phyloP scores from a whole-genome alignment of 2,329 filamentous ascomycete genomes.

The Elsinoe batatas region DNA sequence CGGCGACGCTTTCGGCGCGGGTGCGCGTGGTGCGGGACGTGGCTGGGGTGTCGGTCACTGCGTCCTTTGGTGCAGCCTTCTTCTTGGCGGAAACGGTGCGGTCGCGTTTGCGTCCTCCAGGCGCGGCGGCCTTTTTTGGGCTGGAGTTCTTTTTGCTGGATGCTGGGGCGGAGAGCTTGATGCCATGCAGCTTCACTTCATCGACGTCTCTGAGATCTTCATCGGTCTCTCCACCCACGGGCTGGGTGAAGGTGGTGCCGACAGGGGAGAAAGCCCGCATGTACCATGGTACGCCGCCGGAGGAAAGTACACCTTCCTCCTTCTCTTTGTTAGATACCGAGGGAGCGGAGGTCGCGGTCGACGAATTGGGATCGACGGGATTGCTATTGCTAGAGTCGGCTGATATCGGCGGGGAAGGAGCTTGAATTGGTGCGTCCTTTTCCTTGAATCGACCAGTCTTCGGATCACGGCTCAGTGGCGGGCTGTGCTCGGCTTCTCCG shows the following conservation, averaged over 20 bases:
- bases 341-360: background rate
- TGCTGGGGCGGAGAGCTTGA: background rate
- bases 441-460: constrained; percentile 22
- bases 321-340: background rate
- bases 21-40: background rate
- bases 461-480: constrained; percentile 17
- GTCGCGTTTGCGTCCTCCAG: background rate
- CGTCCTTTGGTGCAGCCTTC: background rate
- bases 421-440: constrained; percentile 23
- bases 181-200: constrained; percentile 62
- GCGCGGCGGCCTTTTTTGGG: background rate
- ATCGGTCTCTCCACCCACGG: constrained; percentile 57
- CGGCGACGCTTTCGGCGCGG: constrained; percentile 1
- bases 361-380: constrained; percentile 29
- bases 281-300: constrained; percentile 83
- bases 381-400: constrained; percentile 31
- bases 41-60: background rate
- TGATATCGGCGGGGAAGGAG: constrained; percentile 28
- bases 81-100: background rate
- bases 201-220: constrained; percentile 80
- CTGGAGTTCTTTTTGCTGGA: background rate
- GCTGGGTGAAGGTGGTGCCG: constrained; percentile 72
- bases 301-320: constrained; percentile 32
- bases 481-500: constrained; percentile 18
- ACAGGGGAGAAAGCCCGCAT: constrained; percentile 67